phyloP scores from a whole-genome alignment of 1,284 basidiomycete species.

The Heimioporus retisporus region DNA sequence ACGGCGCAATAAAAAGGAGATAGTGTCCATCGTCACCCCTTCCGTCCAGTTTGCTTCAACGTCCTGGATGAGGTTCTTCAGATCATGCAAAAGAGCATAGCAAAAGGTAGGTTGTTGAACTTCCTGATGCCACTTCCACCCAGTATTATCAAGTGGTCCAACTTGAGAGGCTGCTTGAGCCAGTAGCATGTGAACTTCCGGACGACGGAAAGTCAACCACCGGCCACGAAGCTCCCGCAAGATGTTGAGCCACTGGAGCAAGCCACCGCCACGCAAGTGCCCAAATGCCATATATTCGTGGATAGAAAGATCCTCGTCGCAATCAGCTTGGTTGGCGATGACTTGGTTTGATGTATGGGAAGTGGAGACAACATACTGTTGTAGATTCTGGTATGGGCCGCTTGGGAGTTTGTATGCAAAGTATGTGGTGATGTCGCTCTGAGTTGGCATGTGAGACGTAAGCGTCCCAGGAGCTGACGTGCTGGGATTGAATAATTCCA shows the following conservation, averaged over 20 bases:
- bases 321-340: constrained; percentile 53
- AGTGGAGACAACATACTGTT: constrained; percentile 48
- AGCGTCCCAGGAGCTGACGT: not conserved
- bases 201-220: constrained; percentile 46
- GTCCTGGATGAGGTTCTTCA: constrained; percentile 40
- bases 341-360: constrained; percentile 54
- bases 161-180: constrained; percentile 55
- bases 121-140: constrained; percentile 48
- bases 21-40: constrained; percentile 45
- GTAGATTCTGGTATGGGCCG: constrained; percentile 49
- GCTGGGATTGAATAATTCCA: not conserved
- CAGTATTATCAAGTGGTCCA: constrained; percentile 40
- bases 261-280: constrained; percentile 52
- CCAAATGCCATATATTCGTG: constrained; percentile 58
- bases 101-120: constrained; percentile 45
- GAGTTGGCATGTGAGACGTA: not conserved
- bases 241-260: constrained; percentile 62
- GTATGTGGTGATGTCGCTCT: too few relatives aligned
- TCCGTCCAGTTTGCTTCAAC: constrained; percentile 57
- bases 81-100: constrained; percentile 43
- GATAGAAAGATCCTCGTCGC: constrained; percentile 44
- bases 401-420: constrained; percentile 46
- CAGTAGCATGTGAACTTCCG: constrained; percentile 53
- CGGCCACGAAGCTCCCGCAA: constrained; percentile 50
- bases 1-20: constrained; percentile 48